Evolutionary conservation across 495 filamentous ascomycete species (phyloP), one percentile per base, ranked within the genome.

Genomic region (Aspergillus conjunctus): DNA sequence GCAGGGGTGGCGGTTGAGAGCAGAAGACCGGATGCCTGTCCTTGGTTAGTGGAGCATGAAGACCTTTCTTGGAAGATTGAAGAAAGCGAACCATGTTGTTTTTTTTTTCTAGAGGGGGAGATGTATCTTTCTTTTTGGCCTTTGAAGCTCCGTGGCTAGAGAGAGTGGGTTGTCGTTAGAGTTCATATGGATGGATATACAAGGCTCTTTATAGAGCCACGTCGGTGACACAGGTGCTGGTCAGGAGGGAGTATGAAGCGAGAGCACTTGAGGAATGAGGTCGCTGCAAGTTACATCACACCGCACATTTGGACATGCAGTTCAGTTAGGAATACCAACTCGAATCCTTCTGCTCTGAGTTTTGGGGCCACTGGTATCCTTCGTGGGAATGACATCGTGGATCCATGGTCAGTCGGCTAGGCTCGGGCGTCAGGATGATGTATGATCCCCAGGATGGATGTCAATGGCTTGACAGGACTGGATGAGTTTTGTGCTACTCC

Each of bases 281-380:
- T 20, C 20, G 30, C 12, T 9, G 4, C 4, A 30, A n/a, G 51
- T 60, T 60, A 60, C 58, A 60, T 60, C 58, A 60, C 51, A 60
- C 51, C 58, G 51, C 43, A 54, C n/a, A 48, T 39, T 15, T 18
- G 20, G 34, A 22, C 26, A 15, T 39, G 51, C 39, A 59, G 49
- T 17, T 37, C 34, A 45, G 22, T 59, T 52, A 53, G 39, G 45
- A 59, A 45, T 41, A 41, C 37, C 37, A 41, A 11, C 6, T 43
- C 12, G 17, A 43, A 43, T 43, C 12, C 39, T 43, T 43, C 17
- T 15, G 4, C 5, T 14, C 10, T 43, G 39, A 12, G 5, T 43
- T 43, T 17, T 22, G 17, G 17, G 44, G 17, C 15, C 44, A n/a
- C 44, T 48, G 37, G 15, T 14, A 9, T 43, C 20, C 18, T 7